Evolutionary conservation across 257 asterid genomes (phyloP).

Genomic region (Primulina huaijiensis): DNA sequence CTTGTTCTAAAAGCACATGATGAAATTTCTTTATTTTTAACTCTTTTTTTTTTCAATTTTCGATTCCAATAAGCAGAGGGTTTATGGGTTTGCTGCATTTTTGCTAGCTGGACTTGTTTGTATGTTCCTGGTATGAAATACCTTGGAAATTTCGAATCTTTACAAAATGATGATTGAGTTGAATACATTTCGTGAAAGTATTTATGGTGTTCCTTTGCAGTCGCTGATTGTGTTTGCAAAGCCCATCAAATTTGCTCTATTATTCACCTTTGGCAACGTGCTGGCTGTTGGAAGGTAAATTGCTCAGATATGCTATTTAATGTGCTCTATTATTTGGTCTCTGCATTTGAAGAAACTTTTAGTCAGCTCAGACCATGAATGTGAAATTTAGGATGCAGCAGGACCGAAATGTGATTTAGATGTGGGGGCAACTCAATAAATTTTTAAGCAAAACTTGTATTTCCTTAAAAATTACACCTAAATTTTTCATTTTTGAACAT

Average conservation of each 20-base stretch:
- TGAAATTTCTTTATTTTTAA: conserved; percentile 16
- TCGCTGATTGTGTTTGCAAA: conserved; percentile 69
- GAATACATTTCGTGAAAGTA: not conserved
- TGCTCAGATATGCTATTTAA: conserved; percentile 13
- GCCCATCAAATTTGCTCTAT: conserved; percentile 83
- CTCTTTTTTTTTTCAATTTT: not conserved
- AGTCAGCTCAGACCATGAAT: no score
- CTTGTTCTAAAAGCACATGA: not conserved
- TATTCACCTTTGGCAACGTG: conserved; percentile 85
- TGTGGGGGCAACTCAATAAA: not conserved
- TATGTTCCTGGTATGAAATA: conserved; percentile 73
- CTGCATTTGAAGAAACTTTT: no score
- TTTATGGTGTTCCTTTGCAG: conserved; percentile 45
- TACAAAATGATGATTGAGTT: not conserved
- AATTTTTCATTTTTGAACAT: not conserved
- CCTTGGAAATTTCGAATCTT: conserved; percentile 18
- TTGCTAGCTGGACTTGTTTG: conserved; percentile 67
- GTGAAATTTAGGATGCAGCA: not conserved
- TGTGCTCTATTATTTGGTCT: not conserved
- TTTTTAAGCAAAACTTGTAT: not conserved
- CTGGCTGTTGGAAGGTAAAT: conserved; percentile 86
- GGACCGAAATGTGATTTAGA: not conserved
- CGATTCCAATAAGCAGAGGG: conserved; percentile 55
- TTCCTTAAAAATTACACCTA: no score
- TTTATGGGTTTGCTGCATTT: conserved; percentile 83